Conservation (phyloP, 306 rosid genomes). For the Prunus armeniaca region DNA sequence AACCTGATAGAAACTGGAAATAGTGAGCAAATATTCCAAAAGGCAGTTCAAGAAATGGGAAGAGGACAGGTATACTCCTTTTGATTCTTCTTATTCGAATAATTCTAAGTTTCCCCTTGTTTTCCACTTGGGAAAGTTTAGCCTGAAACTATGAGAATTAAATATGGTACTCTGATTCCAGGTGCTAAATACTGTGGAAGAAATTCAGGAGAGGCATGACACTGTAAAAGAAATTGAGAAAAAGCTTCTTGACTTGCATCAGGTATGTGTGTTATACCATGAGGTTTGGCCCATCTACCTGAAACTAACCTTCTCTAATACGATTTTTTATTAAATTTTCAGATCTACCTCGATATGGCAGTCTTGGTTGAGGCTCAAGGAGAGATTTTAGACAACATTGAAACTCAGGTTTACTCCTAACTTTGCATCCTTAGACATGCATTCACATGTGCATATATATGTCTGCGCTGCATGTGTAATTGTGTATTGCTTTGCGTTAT, state of each 20-base stretch:
- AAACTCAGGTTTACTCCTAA: constrained; percentile 71
- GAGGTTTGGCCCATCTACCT: neutral
- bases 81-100: neutral
- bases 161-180: constrained; percentile 20
- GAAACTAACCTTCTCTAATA: constrained; percentile 17
- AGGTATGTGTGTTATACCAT: constrained; percentile 41
- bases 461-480: neutral
- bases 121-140: neutral
- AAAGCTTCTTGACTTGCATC: constrained; percentile 91
- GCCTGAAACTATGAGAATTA: neutral
- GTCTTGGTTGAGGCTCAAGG: constrained; percentile 97
- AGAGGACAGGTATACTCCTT: constrained; percentile 75
- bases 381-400: constrained; percentile 86
- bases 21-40: constrained; percentile 90
- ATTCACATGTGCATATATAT: constrained; percentile 23
- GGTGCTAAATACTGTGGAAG: constrained; percentile 85
- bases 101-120: neutral
- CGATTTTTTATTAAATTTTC: constrained; percentile 18
- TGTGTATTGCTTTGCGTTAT: constrained; percentile 26
- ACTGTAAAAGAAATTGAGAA: constrained; percentile 90
- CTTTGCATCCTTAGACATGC: constrained; percentile 17
- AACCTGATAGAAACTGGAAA: constrained; percentile 93
- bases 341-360: constrained; percentile 95
- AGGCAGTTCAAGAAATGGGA: constrained; percentile 82
- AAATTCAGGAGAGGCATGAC: constrained; percentile 96